Evolutionary conservation across 345 rosid genomes (phyloP), one percentile per base, ranked within the genome.

Genomic region (Salix purpurea): DNA sequence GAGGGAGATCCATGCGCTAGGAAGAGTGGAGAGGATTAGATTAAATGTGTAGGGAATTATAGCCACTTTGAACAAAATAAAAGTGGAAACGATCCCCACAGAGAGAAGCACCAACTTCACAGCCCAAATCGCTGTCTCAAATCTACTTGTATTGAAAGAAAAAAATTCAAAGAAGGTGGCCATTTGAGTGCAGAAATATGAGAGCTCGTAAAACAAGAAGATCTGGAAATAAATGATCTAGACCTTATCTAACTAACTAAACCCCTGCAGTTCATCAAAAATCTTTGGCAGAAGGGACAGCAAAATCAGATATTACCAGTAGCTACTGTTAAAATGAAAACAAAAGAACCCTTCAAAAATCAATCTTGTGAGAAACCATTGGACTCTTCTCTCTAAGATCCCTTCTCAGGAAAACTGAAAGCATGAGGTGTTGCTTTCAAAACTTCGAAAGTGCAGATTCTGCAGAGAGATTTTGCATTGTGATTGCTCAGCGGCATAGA

Each of bases 21-120:
- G 89, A 37, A 84, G 32, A 21, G 67, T 28, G 34, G 82, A 82
- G 54, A 77, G 36, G 74, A 78, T 26, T 48, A 85, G 32, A 52
- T 73, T 52, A 71, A 76, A 68, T 4, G 65, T 37, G 46, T 11
- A 85, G 0, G 90, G 90, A 72, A 87, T 65, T 36, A 85, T 61
- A 28, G 81, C 84, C 36, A 79, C 78, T 72, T 79, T 84, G 67
- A 87, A 77, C 67, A 86, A 69, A 67, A 87, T 46, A 26, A 81
- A 36, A 73, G 76, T 83, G 36, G 87, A 84, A 21, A 84, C 60
- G 30, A 83, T 75, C 66, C 89, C 89, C 1, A 74, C 48, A 21
- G 65, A 74, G 6, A 87, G 44, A 7, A 87, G 54, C 1, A 79
- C 76, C 62, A 86, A 11, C 78, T 84, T 87, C 23, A 76, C 69